Percentiles rank a stretch among this genome's conserved stretches.
Conservation (phyloP, 1,284 basidiomycete species). For the Irpex sp. region DNA sequence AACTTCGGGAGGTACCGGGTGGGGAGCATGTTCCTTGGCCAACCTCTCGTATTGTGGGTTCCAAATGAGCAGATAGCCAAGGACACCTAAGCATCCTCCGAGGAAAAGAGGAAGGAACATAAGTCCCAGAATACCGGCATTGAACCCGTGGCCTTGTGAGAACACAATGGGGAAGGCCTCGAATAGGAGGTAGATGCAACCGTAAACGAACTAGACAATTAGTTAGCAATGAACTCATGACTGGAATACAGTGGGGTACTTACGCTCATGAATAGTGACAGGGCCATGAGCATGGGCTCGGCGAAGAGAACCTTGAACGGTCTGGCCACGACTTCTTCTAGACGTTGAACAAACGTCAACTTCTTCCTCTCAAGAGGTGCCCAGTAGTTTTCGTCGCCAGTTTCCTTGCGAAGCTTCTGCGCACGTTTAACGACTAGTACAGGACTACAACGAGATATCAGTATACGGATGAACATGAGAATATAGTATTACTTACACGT, state of each 20-base stretch:
- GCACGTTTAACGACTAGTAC: constrained; percentile 41
- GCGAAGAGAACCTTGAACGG: constrained; percentile 39
- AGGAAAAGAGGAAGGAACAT: constrained; percentile 45
- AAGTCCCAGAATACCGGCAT: constrained; percentile 36
- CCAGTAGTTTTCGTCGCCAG: constrained; percentile 56
- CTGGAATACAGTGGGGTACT: constrained; percentile 9
- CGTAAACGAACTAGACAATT: constrained; percentile 35
- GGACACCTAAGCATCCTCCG: constrained; percentile 26
- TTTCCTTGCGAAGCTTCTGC: constrained; percentile 33
- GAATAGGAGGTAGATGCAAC: constrained; percentile 40
- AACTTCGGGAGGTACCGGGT: constrained; percentile 42
- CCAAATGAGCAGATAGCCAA: constrained; percentile 26
- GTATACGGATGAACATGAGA: not conserved
- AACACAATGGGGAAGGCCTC: constrained; percentile 34
- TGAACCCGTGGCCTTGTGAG: constrained; percentile 32
- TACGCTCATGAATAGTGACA: constrained; percentile 45
- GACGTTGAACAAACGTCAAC: constrained; percentile 26
- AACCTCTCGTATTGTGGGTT: constrained; percentile 29
- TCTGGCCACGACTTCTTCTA: constrained; percentile 32
- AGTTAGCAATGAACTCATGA: not conserved
- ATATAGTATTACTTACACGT: constrained; percentile 31
- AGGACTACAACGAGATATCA: constrained; percentile 28
- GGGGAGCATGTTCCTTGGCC: constrained; percentile 31
- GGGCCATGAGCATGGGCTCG: constrained; percentile 44
- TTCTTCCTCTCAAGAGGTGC: constrained; percentile 32